A percentile compares a stretch with the other conserved stretches of the same genome.
These are phyloP conservation scores for Paecilomyces formosus DNA, from an alignment of 2,329 filamentous ascomycete species.

Conservation along the genomic window DNA sequence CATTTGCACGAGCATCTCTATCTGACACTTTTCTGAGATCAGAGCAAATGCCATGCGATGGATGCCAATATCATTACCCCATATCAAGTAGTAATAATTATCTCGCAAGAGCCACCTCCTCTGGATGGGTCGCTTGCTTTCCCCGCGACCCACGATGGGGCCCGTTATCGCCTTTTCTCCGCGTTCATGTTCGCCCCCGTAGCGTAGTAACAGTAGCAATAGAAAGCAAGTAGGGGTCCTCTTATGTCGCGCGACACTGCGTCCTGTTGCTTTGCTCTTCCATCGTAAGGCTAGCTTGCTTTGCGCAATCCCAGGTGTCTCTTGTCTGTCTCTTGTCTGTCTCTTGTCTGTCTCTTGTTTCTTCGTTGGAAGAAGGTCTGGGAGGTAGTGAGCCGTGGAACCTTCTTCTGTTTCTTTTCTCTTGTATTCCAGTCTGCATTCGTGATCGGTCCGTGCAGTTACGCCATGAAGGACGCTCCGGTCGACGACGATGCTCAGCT, in stretches of 20 bases:
- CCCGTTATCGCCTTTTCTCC: background rate
- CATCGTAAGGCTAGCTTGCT: background rate
- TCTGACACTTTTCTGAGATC: background rate
- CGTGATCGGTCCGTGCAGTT: background rate
- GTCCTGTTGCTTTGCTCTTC: background rate
- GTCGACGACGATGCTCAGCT: slow-evolving; percentile 43
- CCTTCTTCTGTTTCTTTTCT: background rate
- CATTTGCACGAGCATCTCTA: background rate
- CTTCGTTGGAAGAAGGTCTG: background rate
- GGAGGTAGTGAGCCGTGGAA: background rate
- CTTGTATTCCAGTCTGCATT: background rate
- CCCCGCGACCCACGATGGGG: background rate
- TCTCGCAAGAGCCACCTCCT: background rate
- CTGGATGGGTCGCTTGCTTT: background rate
- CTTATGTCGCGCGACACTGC: background rate
- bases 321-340: background rate
- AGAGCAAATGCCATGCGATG: background rate
- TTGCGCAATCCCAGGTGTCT: no score
- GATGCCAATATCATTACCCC: background rate
- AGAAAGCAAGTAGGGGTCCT: background rate
- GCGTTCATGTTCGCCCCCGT: background rate
- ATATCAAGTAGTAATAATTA: background rate
- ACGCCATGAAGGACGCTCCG: slow-evolving; percentile 10
- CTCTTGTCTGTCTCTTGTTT: background rate
- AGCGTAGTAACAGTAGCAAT: background rate